These are phyloP conservation scores for Willaertia magna DNA, from an alignment of 208 protist species.

Conservation along the genomic window DNA sequence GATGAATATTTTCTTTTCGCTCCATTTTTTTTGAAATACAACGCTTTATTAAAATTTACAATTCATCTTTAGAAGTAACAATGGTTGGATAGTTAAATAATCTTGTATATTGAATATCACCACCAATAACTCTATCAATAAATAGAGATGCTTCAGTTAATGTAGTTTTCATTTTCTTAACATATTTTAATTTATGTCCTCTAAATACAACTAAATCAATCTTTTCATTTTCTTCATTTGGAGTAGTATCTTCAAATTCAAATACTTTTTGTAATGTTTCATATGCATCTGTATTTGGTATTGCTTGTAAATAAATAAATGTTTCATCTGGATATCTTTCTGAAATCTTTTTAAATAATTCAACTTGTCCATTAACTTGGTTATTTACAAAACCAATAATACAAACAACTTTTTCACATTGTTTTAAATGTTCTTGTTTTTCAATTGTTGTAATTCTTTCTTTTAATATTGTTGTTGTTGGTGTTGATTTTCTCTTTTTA, in stretches of 20 bases:
- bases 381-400: not conserved
- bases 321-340: not conserved
- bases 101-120: too few relatives aligned
- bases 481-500: not conserved
- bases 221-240: not conserved
- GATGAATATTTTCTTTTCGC: too few relatives aligned
- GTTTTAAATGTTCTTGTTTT: not conserved
- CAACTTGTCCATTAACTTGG: not conserved
- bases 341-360: not conserved
- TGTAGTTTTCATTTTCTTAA: not conserved
- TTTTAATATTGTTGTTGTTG: too few relatives aligned
- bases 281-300: not conserved
- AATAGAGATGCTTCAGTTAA: not conserved
- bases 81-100: not conserved
- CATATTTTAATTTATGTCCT: not conserved
- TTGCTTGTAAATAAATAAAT: not conserved
- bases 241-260: not conserved
- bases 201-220: not conserved
- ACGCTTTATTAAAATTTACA: not conserved
- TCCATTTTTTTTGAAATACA: too few relatives aligned
- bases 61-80: not conserved
- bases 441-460: not conserved
- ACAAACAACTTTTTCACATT: not conserved
- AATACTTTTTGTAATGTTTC: not conserved
- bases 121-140: not conserved